Percentiles rank a stretch among this genome's conserved stretches.
Conservation (phyloP, 257 asterid genomes). For the Lycium ferocissimum region DNA sequence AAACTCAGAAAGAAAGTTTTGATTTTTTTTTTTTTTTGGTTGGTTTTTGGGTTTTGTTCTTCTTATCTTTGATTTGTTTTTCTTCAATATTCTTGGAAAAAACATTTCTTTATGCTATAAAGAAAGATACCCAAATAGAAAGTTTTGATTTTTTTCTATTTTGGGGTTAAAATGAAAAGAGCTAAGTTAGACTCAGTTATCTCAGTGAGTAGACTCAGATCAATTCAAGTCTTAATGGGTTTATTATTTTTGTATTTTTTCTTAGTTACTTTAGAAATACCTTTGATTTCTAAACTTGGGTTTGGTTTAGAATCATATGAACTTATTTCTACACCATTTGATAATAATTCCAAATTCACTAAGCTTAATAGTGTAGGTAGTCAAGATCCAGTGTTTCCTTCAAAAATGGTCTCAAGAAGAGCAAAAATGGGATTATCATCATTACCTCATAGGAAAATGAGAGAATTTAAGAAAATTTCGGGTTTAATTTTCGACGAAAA, state of each 20-base stretch:
- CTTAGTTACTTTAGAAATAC: conserved; percentile 75
- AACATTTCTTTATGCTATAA: conserved; percentile 7
- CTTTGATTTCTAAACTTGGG: conserved; percentile 75
- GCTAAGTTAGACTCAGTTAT: conserved; percentile 71
- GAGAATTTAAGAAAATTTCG: conserved; percentile 62
- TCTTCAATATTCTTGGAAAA: background rate
- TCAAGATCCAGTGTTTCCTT: conserved; percentile 40
- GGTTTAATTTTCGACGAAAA: conserved; percentile 66
- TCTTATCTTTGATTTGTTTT: conserved; percentile 36
- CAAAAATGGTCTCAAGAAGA: background rate
- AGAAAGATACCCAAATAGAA: background rate
- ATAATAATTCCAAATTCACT: conserved; percentile 44
- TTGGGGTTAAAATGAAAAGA: conserved; percentile 58
- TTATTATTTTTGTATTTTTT: conserved; percentile 72
- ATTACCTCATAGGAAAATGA: conserved; percentile 47
- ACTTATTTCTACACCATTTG: conserved; percentile 47
- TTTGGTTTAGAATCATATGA: conserved; percentile 66
- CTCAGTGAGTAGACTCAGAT: conserved; percentile 79
- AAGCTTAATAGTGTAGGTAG: conserved; percentile 46
- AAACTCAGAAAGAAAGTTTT: conserved; percentile 9
- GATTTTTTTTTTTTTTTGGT: conserved; percentile 31
- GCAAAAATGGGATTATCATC: conserved; percentile 14
- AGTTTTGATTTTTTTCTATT: conserved; percentile 11
- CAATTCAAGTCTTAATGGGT: conserved; percentile 76
- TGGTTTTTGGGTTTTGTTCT: background rate